Evolutionary conservation across 2,329 filamentous ascomycete genomes (phyloP).

Genomic region (Aspergillus fischeri): DNA sequence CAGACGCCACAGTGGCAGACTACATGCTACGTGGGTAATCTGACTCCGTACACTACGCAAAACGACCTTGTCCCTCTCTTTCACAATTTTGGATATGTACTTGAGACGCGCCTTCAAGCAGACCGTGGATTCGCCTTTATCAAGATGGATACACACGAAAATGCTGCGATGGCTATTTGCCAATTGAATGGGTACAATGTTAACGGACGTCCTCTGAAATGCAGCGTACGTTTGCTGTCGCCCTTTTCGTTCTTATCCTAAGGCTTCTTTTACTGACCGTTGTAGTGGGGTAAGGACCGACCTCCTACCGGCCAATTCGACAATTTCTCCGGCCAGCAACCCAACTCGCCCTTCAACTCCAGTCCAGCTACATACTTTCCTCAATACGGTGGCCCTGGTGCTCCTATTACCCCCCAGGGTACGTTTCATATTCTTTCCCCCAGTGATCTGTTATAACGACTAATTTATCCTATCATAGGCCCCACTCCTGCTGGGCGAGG

Average conservation of each 20-base stretch:
- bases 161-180: slow-evolving; percentile 97
- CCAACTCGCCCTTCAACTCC: slow-evolving; percentile 63
- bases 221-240: slow-evolving; percentile 72
- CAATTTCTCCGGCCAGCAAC: slow-evolving; percentile 76
- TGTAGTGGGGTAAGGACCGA: slow-evolving; percentile 97
- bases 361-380: slow-evolving; percentile 84
- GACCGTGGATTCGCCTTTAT: slow-evolving; percentile 98
- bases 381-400: slow-evolving; percentile 75
- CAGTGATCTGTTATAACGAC: slow-evolving; percentile 2
- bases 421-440: slow-evolving; percentile 11
- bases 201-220: slow-evolving; percentile 94
- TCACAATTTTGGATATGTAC: slow-evolving; percentile 96
- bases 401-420: slow-evolving; percentile 60
- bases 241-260: slow-evolving; percentile 25
- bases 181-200: slow-evolving; percentile 97
- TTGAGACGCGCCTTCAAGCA: slow-evolving; percentile 95
- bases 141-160: slow-evolving; percentile 98
- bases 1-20: slow-evolving; percentile 98
- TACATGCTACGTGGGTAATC: slow-evolving; percentile 94
- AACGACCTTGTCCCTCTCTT: slow-evolving; percentile 96
- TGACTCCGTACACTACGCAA: slow-evolving; percentile 96
- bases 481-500: slow-evolving; percentile 56
- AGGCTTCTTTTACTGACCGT: slow-evolving; percentile 22
- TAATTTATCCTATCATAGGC: slow-evolving; percentile 32
- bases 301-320: slow-evolving; percentile 79